phyloP scores from a whole-genome alignment of 371 early-diverging fungal species.

The Apophysomyces ossiformis region DNA sequence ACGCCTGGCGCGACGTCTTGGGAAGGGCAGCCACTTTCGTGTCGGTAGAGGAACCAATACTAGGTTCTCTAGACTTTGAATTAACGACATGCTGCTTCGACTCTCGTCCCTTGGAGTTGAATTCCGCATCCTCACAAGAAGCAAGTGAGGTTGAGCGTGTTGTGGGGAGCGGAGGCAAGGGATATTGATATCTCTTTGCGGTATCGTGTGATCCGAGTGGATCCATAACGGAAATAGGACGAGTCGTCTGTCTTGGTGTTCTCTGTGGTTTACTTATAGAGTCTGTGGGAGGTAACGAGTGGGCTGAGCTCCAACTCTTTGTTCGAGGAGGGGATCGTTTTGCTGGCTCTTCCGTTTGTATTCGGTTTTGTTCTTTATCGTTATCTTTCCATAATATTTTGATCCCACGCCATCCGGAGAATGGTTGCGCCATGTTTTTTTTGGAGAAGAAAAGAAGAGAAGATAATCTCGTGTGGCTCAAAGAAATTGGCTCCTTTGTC shows the following conservation, averaged over 20 bases:
- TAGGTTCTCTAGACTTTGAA: neutral
- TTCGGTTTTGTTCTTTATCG: neutral
- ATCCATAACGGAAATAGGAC: conserved; percentile 2
- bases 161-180: neutral
- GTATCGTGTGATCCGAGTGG: conserved; percentile 6
- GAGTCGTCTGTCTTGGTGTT: neutral
- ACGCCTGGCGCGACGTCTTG: neutral
- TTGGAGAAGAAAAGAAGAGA: neutral
- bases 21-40: neutral
- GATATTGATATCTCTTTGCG: conserved; percentile 2
- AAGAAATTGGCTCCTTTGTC: conserved; percentile 1
- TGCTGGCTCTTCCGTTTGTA: neutral
- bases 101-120: neutral
- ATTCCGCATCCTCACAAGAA: neutral
- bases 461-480: neutral
- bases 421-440: conserved; percentile 7
- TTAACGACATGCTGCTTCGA: neutral
- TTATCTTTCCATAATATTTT: conserved; percentile 6
- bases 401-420: conserved; percentile 11
- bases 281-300: neutral
- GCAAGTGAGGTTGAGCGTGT: neutral
- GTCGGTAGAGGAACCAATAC: neutral
- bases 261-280: conserved; percentile 7
- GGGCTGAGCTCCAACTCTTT: conserved; percentile 9
- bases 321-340: neutral